Evolutionary conservation across 768 basidiomycete species (phyloP).

Genomic region (Agrocybe pediades): DNA sequence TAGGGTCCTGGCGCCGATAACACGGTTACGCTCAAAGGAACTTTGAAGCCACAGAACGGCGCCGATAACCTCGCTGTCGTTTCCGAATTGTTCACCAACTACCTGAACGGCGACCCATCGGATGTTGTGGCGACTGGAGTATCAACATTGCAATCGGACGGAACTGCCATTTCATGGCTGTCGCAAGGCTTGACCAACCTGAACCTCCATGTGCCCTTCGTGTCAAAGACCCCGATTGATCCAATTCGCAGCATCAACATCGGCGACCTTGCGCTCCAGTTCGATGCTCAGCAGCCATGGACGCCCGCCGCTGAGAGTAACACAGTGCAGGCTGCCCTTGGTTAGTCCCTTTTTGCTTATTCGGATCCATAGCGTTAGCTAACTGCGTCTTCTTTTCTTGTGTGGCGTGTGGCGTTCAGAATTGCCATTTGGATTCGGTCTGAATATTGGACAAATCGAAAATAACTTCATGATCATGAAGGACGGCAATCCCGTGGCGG

Average conservation of each 20-base stretch:
- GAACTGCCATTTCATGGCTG: conserved; percentile 65
- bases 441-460: conserved; percentile 60
- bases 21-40: conserved; percentile 58
- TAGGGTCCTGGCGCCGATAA: conserved; percentile 54
- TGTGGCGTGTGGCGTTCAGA: conserved; percentile 41
- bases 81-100: conserved; percentile 68
- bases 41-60: conserved; percentile 53
- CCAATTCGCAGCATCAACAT: conserved; percentile 70
- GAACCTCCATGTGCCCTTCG: conserved; percentile 64
- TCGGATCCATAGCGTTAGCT: background rate
- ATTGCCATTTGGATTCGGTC: conserved; percentile 70
- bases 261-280: conserved; percentile 56
- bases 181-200: conserved; percentile 60
- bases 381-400: conserved; percentile 2
- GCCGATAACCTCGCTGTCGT: conserved; percentile 46
- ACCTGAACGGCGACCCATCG: conserved; percentile 64
- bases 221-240: conserved; percentile 47
- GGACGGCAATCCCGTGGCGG: conserved; percentile 53
- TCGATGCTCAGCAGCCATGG: conserved; percentile 57
- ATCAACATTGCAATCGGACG: conserved; percentile 60
- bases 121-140: conserved; percentile 60
- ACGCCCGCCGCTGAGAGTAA: conserved; percentile 56
- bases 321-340: conserved; percentile 58
- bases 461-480: conserved; percentile 66
- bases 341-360: conserved; percentile 34